Evolutionary conservation across 139 green algal genomes (phyloP).

Genomic region (Picochlorum sp.): DNA sequence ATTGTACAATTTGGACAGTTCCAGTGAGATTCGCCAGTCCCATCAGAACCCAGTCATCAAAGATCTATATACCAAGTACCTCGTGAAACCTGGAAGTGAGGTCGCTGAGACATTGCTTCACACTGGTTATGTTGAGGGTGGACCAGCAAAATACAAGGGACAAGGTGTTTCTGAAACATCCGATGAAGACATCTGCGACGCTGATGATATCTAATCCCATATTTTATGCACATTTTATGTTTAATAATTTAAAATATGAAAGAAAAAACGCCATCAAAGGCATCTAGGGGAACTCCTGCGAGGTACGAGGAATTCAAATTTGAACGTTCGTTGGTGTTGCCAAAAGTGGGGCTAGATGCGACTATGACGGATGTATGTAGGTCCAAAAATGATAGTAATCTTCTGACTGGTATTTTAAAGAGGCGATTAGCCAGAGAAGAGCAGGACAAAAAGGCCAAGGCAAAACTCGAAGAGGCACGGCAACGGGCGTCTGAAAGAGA

Average conservation of each 20-base stretch:
- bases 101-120: slow-evolving; percentile 30
- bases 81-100: slow-evolving; percentile 15
- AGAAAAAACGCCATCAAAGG: too few species aligned
- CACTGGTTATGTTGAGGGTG: slow-evolving; percentile 27
- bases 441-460: too few species aligned
- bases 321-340: too few species aligned
- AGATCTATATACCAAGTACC: slow-evolving; percentile 25
- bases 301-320: too few species aligned
- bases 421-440: too few species aligned
- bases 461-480: too few species aligned
- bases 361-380: too few species aligned
- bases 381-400: too few species aligned
- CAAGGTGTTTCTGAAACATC: background rate
- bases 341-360: too few species aligned
- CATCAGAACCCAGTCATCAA: slow-evolving; percentile 28
- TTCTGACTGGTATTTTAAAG: too few species aligned
- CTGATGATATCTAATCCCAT: background rate
- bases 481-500: too few species aligned
- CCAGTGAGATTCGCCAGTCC: slow-evolving; percentile 9
- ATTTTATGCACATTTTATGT: background rate
- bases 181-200: background rate
- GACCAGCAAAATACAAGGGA: slow-evolving; percentile 9
- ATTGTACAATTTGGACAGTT: slow-evolving; percentile 29
- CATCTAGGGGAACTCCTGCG: too few species aligned
- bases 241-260: background rate